A percentile compares a stretch with the other conserved stretches of the same genome.
Conservation (phyloP, 1,284 basidiomycete species). For the Trametes hirsuta region DNA sequence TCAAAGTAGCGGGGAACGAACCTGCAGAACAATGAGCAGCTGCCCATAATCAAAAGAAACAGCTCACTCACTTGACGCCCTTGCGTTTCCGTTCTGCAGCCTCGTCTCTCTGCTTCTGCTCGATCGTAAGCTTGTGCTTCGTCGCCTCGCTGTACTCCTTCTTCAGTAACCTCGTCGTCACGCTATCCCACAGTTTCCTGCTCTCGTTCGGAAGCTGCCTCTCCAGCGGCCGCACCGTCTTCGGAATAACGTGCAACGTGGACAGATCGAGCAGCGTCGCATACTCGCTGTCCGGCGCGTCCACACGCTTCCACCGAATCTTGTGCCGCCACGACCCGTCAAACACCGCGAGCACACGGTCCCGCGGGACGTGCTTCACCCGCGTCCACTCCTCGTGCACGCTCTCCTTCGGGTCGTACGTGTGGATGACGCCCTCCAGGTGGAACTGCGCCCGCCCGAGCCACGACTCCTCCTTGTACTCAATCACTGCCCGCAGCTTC, state of each 20-base stretch:
- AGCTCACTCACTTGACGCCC: constrained; percentile 69
- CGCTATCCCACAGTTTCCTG: constrained; percentile 86
- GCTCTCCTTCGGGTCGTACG: constrained; percentile 64
- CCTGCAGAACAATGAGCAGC: constrained; percentile 42
- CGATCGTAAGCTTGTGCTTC: constrained; percentile 84
- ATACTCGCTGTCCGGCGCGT: constrained; percentile 53
- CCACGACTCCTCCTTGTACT: constrained; percentile 99
- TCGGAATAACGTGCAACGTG: constrained; percentile 77
- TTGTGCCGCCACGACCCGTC: constrained; percentile 89
- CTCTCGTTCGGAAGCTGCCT: constrained; percentile 85
- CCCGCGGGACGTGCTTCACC: constrained; percentile 87
- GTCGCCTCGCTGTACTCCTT: constrained; percentile 94
- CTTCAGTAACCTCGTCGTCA: constrained; percentile 74
- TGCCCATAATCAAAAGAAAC: not conserved
- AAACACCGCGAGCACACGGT: constrained; percentile 78
- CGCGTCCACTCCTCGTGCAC: constrained; percentile 82
- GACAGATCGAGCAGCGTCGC: constrained; percentile 79
- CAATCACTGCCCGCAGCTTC: constrained; percentile 78
- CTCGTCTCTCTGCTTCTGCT: constrained; percentile 88
- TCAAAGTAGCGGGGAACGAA: constrained; percentile 86
- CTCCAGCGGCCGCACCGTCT: constrained; percentile 81
- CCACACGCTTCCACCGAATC: constrained; percentile 78
- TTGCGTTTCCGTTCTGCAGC: constrained; percentile 83
- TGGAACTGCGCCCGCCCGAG: constrained; percentile 87
- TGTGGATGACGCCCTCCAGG: constrained; percentile 90